Percentiles rank a stretch among this genome's conserved stretches.
Evolutionary conservation across 192 early-diverging fungal species (phyloP).

Genomic region (Backusella psychrophila): DNA sequence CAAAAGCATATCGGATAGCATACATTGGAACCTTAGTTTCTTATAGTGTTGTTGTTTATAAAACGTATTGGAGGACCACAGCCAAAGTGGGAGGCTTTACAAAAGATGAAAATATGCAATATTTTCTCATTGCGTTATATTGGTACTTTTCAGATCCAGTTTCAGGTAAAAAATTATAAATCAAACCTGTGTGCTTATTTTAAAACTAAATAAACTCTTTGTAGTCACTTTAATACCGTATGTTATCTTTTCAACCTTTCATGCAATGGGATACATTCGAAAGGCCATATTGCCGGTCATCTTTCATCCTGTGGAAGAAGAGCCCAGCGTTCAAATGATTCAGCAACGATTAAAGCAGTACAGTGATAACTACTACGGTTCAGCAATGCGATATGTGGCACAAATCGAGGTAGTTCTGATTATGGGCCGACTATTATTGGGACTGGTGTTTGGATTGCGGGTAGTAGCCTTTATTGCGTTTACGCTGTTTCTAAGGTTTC

Average conservation of each 20-base stretch:
- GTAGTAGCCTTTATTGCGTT: conserved; percentile 48
- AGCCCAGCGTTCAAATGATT: conserved; percentile 24
- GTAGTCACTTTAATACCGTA: conserved; percentile 67
- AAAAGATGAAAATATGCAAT: conserved; percentile 76
- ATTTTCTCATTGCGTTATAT: conserved; percentile 65
- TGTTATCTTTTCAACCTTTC: conserved; percentile 71
- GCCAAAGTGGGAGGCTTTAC: conserved; percentile 41
- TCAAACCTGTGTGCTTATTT: background rate
- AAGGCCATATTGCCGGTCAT: conserved; percentile 61
- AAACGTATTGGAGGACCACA: conserved; percentile 65
- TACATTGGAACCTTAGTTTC: conserved; percentile 65
- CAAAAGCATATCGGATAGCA: conserved; percentile 54
- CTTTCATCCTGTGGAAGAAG: conserved; percentile 44
- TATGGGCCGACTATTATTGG: conserved; percentile 55
- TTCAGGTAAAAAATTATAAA: conserved; percentile 44
- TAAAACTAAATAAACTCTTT: background rate
- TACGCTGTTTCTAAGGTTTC: conserved; percentile 68
- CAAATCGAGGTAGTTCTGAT: conserved; percentile 68
- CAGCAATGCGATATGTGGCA: conserved; percentile 60
- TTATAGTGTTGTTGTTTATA: conserved; percentile 79
- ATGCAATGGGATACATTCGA: conserved; percentile 66
- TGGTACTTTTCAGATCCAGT: conserved; percentile 67
- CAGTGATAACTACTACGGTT: conserved; percentile 59
- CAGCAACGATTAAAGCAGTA: conserved; percentile 49
- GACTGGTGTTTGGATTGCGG: conserved; percentile 34